Conservation (phyloP, 306 rosid species). For the Myrica gale region DNA sequence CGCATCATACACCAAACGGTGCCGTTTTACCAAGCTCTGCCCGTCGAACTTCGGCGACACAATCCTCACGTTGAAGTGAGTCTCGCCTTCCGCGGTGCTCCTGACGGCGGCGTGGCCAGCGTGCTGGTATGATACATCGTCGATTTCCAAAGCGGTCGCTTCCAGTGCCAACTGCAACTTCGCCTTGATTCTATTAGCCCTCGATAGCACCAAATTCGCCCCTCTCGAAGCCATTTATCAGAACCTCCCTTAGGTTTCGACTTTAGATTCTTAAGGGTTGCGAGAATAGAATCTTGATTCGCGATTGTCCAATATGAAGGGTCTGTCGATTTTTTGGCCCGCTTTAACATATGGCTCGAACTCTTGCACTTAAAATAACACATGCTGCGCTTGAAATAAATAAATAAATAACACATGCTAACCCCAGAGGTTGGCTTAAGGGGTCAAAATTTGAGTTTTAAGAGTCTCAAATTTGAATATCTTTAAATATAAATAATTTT, state of each 20-base stretch:
- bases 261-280: too few species aligned
- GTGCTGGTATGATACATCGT: slow-evolving; percentile 89
- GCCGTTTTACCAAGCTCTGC: slow-evolving; percentile 60
- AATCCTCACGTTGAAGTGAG: slow-evolving; percentile 77
- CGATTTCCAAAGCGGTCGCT: slow-evolving; percentile 61
- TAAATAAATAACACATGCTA: too few species aligned
- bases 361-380: too few species aligned
- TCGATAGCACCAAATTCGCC: slow-evolving; percentile 40
- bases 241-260: not conserved
- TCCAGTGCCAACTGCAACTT: slow-evolving; percentile 70
- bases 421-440: too few species aligned
- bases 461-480: too few species aligned
- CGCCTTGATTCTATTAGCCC: slow-evolving; percentile 65
- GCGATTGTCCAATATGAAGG: too few species aligned
- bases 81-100: slow-evolving; percentile 44
- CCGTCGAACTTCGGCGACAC: slow-evolving; percentile 74
- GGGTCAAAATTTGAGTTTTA: too few species aligned
- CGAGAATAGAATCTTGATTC: too few species aligned
- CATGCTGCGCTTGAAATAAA: too few species aligned
- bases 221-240: slow-evolving; percentile 51
- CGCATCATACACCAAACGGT: slow-evolving; percentile 57
- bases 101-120: slow-evolving; percentile 77
- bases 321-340: too few species aligned
- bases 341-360: too few species aligned
- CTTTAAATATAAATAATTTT: too few species aligned